Conservation (phyloP, 2,329 filamentous ascomycete genomes). For the Fusarium bactridioides region DNA sequence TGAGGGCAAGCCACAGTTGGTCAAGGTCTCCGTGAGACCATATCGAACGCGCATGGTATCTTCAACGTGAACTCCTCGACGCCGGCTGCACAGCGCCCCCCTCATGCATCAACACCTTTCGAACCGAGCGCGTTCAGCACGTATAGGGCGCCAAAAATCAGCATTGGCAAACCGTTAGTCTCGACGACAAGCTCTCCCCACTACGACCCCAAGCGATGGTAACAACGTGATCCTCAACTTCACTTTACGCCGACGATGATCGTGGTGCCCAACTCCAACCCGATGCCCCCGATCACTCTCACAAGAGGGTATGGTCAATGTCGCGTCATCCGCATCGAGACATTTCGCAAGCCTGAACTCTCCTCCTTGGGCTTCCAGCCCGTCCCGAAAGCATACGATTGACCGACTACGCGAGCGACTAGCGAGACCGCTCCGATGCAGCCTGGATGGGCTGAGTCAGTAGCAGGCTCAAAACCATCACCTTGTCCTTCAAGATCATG, state of each 20-base stretch:
- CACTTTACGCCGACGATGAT: not conserved
- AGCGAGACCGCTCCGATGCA: not conserved
- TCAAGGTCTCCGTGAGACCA: not conserved
- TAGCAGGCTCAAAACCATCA: rapidly evolving
- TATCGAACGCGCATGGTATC: not conserved
- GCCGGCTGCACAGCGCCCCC: not conserved
- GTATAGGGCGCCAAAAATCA: rapidly evolving
- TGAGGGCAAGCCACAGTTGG: not conserved
- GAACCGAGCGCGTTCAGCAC: rapidly evolving
- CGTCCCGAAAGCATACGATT: rapidly evolving
- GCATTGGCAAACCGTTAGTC: rapidly evolving
- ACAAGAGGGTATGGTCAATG: rapidly evolving
- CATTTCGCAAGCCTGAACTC: not conserved
- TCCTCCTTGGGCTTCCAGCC: not conserved
- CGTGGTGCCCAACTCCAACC: not conserved
- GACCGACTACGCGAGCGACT: not conserved
- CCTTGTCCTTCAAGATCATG: not conserved
- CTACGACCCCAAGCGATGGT: not conserved
- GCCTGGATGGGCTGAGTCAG: rapidly evolving
- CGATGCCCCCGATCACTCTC: not conserved
- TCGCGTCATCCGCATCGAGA: not conserved
- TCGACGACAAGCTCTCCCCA: not conserved
- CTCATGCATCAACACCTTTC: rapidly evolving
- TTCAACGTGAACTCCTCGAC: rapidly evolving
- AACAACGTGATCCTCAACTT: not conserved